These are phyloP conservation scores for Canna indica DNA, from an alignment of 176 grass and related monocot genomes.

Conservation along the genomic window DNA sequence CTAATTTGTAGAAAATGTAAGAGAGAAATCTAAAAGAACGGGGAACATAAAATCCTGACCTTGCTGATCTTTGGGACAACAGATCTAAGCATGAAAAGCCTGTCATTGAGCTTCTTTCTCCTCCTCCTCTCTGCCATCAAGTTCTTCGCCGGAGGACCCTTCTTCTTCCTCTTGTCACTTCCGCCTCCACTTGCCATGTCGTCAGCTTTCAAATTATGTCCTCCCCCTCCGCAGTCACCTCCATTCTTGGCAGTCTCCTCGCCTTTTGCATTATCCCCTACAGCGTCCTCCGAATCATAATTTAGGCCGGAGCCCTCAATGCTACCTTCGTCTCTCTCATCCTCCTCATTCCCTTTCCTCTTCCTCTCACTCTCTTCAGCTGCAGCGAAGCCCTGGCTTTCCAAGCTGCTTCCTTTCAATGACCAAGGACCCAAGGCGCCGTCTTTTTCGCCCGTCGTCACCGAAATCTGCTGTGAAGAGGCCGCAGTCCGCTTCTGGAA, in stretches of 20 bases:
- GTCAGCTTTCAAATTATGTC: conserved; percentile 60
- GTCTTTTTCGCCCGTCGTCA: background rate
- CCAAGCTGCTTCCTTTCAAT: background rate
- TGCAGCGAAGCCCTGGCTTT: background rate
- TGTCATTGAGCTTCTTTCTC: conserved; percentile 96
- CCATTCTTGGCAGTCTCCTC: conserved; percentile 2
- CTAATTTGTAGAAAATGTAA: no score
- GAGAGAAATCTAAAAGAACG: background rate
- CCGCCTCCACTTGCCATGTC: conserved; percentile 41
- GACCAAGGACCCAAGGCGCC: conserved; percentile 4
- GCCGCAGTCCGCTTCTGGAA: conserved; percentile 83
- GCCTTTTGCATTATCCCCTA: conserved; percentile 47
- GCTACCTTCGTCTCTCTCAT: conserved; percentile 55
- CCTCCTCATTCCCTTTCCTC: conserved; percentile 47
- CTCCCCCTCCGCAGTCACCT: conserved; percentile 18
- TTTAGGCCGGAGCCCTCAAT: conserved; percentile 75
- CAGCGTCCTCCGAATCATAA: conserved; percentile 76
- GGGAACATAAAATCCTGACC: conserved; percentile 34
- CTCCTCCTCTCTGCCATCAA: conserved; percentile 92
- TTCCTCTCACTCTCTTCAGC: conserved; percentile 56
- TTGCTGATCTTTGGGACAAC: conserved; percentile 99
- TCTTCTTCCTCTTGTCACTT: conserved; percentile 73
- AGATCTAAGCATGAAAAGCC: conserved; percentile 97
- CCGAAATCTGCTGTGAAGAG: conserved; percentile 43
- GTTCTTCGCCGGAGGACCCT: conserved; percentile 89